A percentile compares a stretch with the other conserved stretches of the same genome.
Conservation (phyloP, 257 asterid species). For the Cinchona pubescens region DNA sequence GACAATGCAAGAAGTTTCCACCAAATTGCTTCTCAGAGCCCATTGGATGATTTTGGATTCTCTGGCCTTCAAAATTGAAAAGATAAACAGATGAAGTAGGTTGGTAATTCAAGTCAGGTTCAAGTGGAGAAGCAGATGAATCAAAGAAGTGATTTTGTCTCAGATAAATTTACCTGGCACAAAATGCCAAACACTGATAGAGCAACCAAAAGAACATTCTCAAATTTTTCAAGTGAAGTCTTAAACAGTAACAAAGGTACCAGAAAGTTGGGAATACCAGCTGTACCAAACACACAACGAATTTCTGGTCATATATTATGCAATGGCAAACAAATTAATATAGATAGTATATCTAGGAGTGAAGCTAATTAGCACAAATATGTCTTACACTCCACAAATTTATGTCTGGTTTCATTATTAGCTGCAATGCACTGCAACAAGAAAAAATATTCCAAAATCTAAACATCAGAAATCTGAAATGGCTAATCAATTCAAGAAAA, state of each 20-base stretch:
- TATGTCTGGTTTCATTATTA: not conserved
- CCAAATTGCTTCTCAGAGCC: not conserved
- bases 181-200: not conserved
- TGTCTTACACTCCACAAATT: not conserved
- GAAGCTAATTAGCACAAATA: not conserved
- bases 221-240: not conserved
- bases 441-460: too few species aligned
- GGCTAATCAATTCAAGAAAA: too few species aligned
- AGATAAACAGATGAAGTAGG: not conserved
- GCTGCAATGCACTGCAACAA: not conserved
- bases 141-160: too few species aligned
- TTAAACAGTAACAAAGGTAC: not conserved
- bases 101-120: too few species aligned
- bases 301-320: not conserved
- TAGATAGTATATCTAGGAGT: not conserved
- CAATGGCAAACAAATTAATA: too few species aligned
- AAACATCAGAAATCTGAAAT: not conserved
- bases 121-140: not conserved
- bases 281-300: not conserved
- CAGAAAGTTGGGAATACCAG: not conserved
- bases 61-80: not conserved
- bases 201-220: not conserved
- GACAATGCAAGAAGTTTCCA: not conserved
- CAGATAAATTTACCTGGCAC: not conserved
- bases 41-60: not conserved